Percentiles rank a stretch among this genome's conserved stretches.
Evolutionary conservation across 2,329 filamentous ascomycete species (phyloP).

Genomic region (Cordyceps pruinosa): DNA sequence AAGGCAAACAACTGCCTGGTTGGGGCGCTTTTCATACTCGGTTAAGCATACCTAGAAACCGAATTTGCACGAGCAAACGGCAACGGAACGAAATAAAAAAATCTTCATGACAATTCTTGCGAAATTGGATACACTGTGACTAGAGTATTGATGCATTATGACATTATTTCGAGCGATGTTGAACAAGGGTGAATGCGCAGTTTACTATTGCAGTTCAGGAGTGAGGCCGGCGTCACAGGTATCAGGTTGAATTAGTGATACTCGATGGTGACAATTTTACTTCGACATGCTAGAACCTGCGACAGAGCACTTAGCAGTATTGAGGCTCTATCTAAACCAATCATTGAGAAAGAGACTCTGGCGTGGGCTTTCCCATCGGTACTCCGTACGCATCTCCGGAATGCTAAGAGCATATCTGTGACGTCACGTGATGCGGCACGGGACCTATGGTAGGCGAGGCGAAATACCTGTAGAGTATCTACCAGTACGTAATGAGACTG

Average conservation of each 20-base stretch:
- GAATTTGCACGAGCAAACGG: conserved; percentile 32
- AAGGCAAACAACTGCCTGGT: conserved; percentile 29
- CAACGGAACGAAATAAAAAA: conserved; percentile 31
- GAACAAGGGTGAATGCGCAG: too few species aligned
- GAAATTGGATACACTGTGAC: not conserved
- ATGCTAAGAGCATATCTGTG: not conserved
- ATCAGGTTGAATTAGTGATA: too few species aligned
- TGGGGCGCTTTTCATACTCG: conserved; percentile 35
- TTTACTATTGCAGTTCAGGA: too few species aligned
- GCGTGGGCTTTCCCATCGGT: too few species aligned
- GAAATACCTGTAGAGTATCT: not conserved
- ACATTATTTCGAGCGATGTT: too few species aligned
- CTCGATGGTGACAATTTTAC: too few species aligned
- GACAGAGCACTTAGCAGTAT: too few species aligned
- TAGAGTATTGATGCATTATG: not conserved
- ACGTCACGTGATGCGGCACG: not conserved
- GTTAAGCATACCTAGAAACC: conserved; percentile 31
- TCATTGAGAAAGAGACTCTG: too few species aligned
- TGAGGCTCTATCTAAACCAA: too few species aligned
- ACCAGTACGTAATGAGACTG: not conserved
- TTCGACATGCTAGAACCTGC: too few species aligned
- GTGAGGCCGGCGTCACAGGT: too few species aligned
- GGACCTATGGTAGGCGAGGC: not conserved
- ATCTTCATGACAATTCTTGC: conserved; percentile 8
- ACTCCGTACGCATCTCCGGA: not conserved